phyloP scores from a whole-genome alignment of 2,329 filamentous ascomycete species.

The Aspergillus amoenus region DNA sequence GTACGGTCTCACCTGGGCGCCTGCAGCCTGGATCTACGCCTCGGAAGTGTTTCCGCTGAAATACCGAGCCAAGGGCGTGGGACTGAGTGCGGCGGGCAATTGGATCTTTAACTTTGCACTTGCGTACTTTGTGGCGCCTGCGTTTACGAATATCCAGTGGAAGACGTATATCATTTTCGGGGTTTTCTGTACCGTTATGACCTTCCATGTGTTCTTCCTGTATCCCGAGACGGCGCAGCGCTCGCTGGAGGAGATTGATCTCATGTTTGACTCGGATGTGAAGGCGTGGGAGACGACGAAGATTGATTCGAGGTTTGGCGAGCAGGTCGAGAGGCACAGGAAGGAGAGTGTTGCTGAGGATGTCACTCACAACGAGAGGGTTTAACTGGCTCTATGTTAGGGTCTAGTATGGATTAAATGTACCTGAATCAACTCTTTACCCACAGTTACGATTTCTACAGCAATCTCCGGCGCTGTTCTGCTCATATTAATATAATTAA shows the following conservation, averaged over 20 bases:
- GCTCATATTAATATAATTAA: too few species aligned
- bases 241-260: slow-evolving; percentile 73
- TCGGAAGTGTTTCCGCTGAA: slow-evolving; percentile 65
- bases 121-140: slow-evolving; percentile 57
- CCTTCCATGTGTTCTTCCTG: slow-evolving; percentile 66
- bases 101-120: slow-evolving; percentile 62
- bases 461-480: too few species aligned
- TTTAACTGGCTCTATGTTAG: neutral
- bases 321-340: slow-evolving; percentile 25
- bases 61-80: slow-evolving; percentile 65
- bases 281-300: slow-evolving; percentile 32
- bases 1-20: slow-evolving; percentile 43
- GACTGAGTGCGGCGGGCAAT: slow-evolving; percentile 60
- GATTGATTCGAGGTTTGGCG: slow-evolving; percentile 24
- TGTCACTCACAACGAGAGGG: slow-evolving; percentile 15
- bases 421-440: too few species aligned
- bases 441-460: too few species aligned
- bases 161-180: slow-evolving; percentile 74
- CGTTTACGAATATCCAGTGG: slow-evolving; percentile 59
- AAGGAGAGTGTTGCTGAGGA: slow-evolving; percentile 18
- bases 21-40: slow-evolving; percentile 58
- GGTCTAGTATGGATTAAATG: too few species aligned
- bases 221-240: slow-evolving; percentile 70
- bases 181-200: slow-evolving; percentile 67
- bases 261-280: slow-evolving; percentile 56